Evolutionary conservation across 345 rosid genomes (phyloP).

Genomic region (Hibiscus mutabilis): DNA sequence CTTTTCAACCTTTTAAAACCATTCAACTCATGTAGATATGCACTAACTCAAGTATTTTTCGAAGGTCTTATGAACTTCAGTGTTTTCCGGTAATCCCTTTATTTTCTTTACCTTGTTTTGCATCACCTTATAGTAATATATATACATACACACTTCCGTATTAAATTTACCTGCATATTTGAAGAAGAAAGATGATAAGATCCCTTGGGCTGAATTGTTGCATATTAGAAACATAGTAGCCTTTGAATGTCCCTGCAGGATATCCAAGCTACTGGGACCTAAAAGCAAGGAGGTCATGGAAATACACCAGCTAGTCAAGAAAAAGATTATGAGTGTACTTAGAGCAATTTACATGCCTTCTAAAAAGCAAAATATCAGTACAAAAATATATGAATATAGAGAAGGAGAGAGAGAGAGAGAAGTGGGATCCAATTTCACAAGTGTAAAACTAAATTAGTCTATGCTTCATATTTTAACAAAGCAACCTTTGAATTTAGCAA

Average conservation of each 20-base stretch:
- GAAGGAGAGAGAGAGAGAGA: neutral
- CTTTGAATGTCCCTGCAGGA: conserved; percentile 82
- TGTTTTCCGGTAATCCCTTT: neutral
- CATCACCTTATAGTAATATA: neutral
- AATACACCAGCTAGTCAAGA: neutral
- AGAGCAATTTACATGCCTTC: neutral
- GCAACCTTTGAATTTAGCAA: neutral
- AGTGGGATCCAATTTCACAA: neutral
- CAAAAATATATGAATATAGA: neutral
- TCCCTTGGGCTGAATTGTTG: conserved; percentile 90
- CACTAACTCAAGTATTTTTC: neutral
- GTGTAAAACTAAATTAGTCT: neutral
- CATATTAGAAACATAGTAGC: conserved; percentile 88
- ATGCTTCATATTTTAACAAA: too few relatives aligned
- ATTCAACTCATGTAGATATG: neutral
- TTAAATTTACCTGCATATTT: conserved; percentile 77
- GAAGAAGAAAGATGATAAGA: conserved; percentile 89
- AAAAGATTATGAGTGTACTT: neutral
- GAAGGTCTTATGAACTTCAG: neutral
- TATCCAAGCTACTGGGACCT: conserved; percentile 86
- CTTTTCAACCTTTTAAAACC: neutral
- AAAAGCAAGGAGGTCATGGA: conserved; percentile 16
- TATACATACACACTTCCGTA: neutral
- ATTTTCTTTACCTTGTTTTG: neutral
- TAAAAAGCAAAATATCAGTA: neutral